Conservation (phyloP, 805 yeast genomes). For the Scheffersomyces lignosus region DNA sequence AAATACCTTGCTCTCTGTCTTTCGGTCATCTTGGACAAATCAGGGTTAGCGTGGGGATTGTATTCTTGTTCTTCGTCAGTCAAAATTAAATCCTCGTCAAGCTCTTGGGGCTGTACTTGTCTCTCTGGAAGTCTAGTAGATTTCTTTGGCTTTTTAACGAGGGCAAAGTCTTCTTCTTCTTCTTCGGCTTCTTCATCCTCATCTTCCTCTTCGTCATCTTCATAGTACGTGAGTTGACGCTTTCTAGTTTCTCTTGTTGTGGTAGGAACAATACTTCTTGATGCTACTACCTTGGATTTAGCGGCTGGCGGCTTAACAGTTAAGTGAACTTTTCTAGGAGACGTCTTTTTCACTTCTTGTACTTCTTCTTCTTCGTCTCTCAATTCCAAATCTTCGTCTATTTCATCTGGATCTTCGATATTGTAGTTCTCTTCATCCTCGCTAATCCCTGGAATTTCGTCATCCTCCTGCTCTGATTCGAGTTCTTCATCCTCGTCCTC, state of each 20-base stretch:
- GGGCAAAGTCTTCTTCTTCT: conserved; percentile 10
- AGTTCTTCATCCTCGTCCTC: conserved; percentile 12
- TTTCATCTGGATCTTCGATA: conserved; percentile 36
- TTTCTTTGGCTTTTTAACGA: conserved; percentile 1
- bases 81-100: conserved; percentile 35
- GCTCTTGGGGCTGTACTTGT: conserved; percentile 26
- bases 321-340: conserved; percentile 6
- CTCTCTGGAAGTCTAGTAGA: conserved; percentile 11
- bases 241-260: conserved; percentile 28
- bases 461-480: conserved; percentile 17
- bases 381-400: conserved; percentile 37
- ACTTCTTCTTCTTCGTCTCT: conserved; percentile 27
- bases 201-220: conserved; percentile 33
- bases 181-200: conserved; percentile 24
- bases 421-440: conserved; percentile 32
- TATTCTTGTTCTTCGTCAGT: conserved; percentile 47
- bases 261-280: neutral
- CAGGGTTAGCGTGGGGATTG: conserved; percentile 41
- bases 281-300: conserved; percentile 5
- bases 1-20: conserved; percentile 50
- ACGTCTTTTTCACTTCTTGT: conserved; percentile 17
- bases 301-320: conserved; percentile 5
- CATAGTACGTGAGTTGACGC: conserved; percentile 39
- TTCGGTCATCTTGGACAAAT: conserved; percentile 53
- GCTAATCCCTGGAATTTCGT: conserved; percentile 19